These are phyloP conservation scores for Melaleuca alternifolia DNA, from an alignment of 345 rosid species.

Conservation along the genomic window DNA sequence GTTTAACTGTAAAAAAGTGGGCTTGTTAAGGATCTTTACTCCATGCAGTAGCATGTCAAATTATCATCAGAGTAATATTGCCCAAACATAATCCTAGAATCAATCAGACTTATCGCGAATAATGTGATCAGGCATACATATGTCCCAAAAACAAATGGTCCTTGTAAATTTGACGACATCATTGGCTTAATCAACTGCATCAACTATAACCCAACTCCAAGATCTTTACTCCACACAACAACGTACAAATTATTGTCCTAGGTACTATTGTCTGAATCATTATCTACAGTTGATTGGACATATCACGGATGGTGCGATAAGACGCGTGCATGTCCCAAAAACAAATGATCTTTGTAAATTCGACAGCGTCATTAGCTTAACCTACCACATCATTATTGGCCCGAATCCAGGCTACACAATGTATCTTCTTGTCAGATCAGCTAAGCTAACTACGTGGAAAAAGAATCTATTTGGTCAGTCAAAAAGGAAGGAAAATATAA, in stretches of 20 bases:
- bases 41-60: not conserved
- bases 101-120: not conserved
- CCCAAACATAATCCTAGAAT: not conserved
- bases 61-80: not conserved
- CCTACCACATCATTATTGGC: not conserved
- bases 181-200: not conserved
- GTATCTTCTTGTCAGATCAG: not conserved
- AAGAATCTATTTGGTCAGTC: not conserved
- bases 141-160: not conserved
- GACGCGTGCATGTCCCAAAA: not conserved
- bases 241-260: not conserved
- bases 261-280: not conserved
- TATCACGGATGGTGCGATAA: not conserved
- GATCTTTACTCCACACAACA: not conserved
- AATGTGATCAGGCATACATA: fast-evolving
- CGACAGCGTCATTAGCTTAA: not conserved
- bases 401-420: not conserved
- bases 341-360: not conserved
- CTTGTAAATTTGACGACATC: not conserved
- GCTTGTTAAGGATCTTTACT: not conserved
- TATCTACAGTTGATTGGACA: not conserved
- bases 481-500: not conserved
- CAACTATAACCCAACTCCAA: not conserved
- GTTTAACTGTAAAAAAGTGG: not conserved
- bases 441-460: not conserved